A percentile compares a stretch with the other conserved stretches of the same genome.
Conservation (phyloP, 169 alveolate species). For the Cryptosporidium tyzzeri region DNA sequence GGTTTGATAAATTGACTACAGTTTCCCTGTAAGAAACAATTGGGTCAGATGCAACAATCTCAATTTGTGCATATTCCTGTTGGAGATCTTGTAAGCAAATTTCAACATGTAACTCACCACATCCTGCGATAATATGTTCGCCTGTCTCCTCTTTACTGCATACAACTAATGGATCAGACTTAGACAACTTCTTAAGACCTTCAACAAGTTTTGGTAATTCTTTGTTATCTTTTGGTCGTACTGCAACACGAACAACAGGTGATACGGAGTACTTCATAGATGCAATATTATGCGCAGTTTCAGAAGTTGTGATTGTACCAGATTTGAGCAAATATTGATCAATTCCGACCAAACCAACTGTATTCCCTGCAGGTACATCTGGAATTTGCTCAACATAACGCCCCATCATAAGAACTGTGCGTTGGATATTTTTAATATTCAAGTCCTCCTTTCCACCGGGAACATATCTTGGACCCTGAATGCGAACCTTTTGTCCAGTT, state of each 20-base stretch:
- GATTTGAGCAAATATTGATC: slow-evolving; percentile 97
- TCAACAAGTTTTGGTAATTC: slow-evolving; percentile 99
- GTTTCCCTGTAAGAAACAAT: slow-evolving; percentile 99
- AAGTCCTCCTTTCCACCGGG: slow-evolving; percentile 98
- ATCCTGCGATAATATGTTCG: slow-evolving; percentile 98
- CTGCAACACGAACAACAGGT: slow-evolving; percentile 99
- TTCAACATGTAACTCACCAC: slow-evolving; percentile 99
- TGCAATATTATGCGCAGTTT: slow-evolving; percentile 96
- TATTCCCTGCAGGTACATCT: slow-evolving; percentile 99
- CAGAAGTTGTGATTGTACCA: slow-evolving; percentile 97
- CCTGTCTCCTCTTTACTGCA: slow-evolving; percentile 98
- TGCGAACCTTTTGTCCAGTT: slow-evolving; percentile 98
- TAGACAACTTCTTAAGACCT: slow-evolving; percentile 96
- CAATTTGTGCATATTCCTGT: slow-evolving; percentile 98
- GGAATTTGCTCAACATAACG: slow-evolving; percentile 95
- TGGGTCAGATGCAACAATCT: slow-evolving; percentile 98
- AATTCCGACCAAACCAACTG: slow-evolving; percentile 98
- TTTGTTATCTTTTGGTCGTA: slow-evolving; percentile 97
- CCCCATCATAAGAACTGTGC: slow-evolving; percentile 99
- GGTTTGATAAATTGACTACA: slow-evolving; percentile 91
- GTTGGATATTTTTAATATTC: slow-evolving; percentile 94
- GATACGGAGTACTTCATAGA: slow-evolving; percentile 99
- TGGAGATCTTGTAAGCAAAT: slow-evolving; percentile 97
- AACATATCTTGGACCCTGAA: slow-evolving; percentile 98
- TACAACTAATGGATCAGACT: slow-evolving; percentile 98